phyloP scores from a whole-genome alignment of 2,329 filamentous ascomycete genomes.

The Laburnicola sp. region DNA sequence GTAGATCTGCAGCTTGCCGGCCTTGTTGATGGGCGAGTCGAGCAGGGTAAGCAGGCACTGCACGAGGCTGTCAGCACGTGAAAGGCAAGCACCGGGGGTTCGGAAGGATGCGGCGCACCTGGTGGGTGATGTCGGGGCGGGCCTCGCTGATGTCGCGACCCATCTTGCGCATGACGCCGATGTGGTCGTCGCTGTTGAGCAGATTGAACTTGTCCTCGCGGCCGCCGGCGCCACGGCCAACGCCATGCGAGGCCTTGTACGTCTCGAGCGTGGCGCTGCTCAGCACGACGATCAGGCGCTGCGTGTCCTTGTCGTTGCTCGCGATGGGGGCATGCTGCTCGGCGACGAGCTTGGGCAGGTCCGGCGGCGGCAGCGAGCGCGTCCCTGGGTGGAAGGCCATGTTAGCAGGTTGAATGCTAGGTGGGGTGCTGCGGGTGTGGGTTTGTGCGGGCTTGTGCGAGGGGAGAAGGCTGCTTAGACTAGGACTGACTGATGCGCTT shows the following conservation, averaged over 20 bases:
- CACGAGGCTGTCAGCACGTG: constrained; percentile 5
- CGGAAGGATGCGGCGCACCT: constrained; percentile 63
- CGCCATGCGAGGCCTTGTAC: constrained; percentile 84
- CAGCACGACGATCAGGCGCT: constrained; percentile 90
- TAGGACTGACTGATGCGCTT: constrained; percentile 44
- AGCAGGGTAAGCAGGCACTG: constrained; percentile 96
- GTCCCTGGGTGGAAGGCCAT: constrained; percentile 54
- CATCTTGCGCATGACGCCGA: constrained; percentile 99
- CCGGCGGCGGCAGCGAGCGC: constrained; percentile 90
- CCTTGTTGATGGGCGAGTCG: constrained; percentile 98
- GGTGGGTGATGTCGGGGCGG: constrained; percentile 95
- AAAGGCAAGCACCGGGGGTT: background rate
- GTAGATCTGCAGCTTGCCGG: constrained; percentile 95
- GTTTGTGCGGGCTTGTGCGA: background rate
- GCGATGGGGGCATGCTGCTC: constrained; percentile 88
- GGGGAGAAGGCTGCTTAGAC: background rate
- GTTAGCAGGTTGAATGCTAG: constrained; percentile 29
- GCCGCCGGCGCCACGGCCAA: constrained; percentile 62
- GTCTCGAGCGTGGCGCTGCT: constrained; percentile 98
- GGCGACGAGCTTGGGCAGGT: constrained; percentile 86
- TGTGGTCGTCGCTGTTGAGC: constrained; percentile 98
- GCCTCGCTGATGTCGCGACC: constrained; percentile 98
- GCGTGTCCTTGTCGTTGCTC: constrained; percentile 83
- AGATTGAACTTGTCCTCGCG: constrained; percentile 96
- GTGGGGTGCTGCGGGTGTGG: constrained; percentile 7